Conservation (phyloP, 2,329 filamentous ascomycete genomes). For the Fulvia fulva region DNA sequence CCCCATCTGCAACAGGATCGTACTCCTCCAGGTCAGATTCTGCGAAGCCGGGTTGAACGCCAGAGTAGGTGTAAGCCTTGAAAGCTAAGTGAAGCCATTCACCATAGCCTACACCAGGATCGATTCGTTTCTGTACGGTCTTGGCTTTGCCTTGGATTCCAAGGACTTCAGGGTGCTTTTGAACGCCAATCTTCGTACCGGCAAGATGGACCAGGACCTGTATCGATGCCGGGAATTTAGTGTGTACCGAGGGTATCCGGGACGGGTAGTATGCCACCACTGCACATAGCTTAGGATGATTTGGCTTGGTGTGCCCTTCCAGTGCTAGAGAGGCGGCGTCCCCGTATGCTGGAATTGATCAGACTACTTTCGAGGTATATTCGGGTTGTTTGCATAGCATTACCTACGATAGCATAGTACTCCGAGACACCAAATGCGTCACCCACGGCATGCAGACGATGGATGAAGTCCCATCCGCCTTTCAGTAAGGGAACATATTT, state of each 20-base stretch:
- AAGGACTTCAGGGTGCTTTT: slow-evolving; percentile 47
- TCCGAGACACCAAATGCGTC: slow-evolving; percentile 56
- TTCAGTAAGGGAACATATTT: slow-evolving; percentile 53
- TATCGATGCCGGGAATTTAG: slow-evolving; percentile 41
- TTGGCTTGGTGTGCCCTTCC: slow-evolving; percentile 55
- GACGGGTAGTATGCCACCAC: slow-evolving; percentile 62
- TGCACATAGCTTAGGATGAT: slow-evolving; percentile 52
- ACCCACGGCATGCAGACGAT: slow-evolving; percentile 48
- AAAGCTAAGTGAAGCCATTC: slow-evolving; percentile 44
- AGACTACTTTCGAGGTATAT: not conserved
- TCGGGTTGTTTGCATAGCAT: not conserved
- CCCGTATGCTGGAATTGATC: slow-evolving; percentile 51
- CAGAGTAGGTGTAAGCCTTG: slow-evolving; percentile 52
- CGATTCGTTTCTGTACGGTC: slow-evolving; percentile 47
- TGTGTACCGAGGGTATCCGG: slow-evolving; percentile 50
- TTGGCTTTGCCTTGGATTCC: slow-evolving; percentile 52
- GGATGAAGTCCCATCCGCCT: slow-evolving; percentile 46
- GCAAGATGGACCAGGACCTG: slow-evolving; percentile 57
- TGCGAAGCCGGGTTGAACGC: slow-evolving; percentile 62
- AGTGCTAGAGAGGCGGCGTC: slow-evolving; percentile 58
- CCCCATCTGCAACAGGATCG: slow-evolving; percentile 57
- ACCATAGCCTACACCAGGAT: slow-evolving; percentile 50
- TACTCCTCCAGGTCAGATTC: slow-evolving; percentile 67
- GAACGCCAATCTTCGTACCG: slow-evolving; percentile 47
- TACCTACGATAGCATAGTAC: slow-evolving; percentile 61